Conservation (phyloP, 495 filamentous ascomycete species). For the Xylaria telfairii region DNA sequence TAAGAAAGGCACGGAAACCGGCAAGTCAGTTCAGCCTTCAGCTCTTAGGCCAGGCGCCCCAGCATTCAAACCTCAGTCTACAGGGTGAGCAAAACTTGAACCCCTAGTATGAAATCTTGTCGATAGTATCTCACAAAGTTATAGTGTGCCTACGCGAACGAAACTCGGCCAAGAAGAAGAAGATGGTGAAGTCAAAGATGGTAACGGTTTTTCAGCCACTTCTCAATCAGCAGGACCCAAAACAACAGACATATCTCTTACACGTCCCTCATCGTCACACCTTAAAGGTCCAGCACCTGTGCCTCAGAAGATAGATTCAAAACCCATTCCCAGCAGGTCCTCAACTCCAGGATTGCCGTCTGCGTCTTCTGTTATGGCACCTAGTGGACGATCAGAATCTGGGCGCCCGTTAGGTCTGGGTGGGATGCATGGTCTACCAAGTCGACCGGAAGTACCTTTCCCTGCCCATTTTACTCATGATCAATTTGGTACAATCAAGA, state of each 20-base stretch:
- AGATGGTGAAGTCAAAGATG: constrained; percentile 80
- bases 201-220: constrained; percentile 41
- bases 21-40: constrained; percentile 32
- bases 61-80: constrained; percentile 51
- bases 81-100: constrained; percentile 32
- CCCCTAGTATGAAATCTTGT: background rate
- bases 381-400: constrained; percentile 37
- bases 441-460: constrained; percentile 51
- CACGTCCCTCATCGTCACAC: constrained; percentile 20
- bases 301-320: constrained; percentile 32
- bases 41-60: constrained; percentile 49
- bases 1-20: constrained; percentile 37
- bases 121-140: constrained; percentile 34
- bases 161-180: constrained; percentile 65
- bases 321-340: constrained; percentile 32
- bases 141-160: constrained; percentile 41
- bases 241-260: constrained; percentile 24
- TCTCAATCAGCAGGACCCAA: constrained; percentile 26
- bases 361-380: constrained; percentile 20
- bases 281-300: constrained; percentile 25
- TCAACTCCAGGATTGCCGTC: constrained; percentile 36
- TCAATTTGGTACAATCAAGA: constrained; percentile 44
- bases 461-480: constrained; percentile 45
- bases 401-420: constrained; percentile 46
- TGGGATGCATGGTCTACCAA: constrained; percentile 51